Evolutionary conservation across 495 filamentous ascomycete genomes (phyloP).

Genomic region (Lepraria neglecta): DNA sequence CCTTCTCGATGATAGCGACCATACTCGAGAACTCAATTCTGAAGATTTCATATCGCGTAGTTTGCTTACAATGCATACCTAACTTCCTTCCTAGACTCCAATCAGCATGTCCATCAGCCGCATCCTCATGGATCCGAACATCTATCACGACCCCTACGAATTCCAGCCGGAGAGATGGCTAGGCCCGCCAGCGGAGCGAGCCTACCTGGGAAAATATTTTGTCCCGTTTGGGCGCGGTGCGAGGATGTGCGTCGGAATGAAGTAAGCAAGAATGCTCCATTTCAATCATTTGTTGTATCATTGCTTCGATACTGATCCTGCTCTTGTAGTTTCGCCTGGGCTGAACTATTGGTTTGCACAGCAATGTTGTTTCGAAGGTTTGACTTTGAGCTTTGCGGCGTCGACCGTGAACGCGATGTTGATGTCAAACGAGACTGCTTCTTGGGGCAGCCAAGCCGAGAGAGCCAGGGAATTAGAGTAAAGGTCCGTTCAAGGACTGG

Average conservation of each 20-base stretch:
- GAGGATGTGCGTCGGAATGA: conserved; percentile 5
- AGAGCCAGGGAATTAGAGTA: not conserved
- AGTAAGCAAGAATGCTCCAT: not conserved
- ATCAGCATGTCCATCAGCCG: not conserved
- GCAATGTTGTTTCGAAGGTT: not conserved
- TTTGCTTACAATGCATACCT: not conserved
- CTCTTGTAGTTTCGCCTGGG: not conserved
- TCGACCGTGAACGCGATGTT: not conserved
- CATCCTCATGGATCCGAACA: conserved; percentile 4
- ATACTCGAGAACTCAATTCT: not conserved
- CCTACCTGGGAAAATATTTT: not conserved
- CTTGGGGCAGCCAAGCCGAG: not conserved
- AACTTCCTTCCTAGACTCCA: not conserved
- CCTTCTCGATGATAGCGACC: not conserved
- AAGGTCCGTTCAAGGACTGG: not conserved
- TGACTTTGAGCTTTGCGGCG: not conserved
- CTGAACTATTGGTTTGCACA: not conserved
- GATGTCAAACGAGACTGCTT: not conserved
- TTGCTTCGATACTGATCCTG: not conserved
- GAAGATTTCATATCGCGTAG: not conserved
- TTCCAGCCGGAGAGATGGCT: conserved; percentile 8
- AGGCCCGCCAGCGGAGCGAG: not conserved
- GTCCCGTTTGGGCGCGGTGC: conserved; percentile 1
- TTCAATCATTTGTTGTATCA: not conserved
- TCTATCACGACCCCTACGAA: not conserved